Conservation (phyloP, 306 rosid species). For the Macrotyloma uniflorum region DNA sequence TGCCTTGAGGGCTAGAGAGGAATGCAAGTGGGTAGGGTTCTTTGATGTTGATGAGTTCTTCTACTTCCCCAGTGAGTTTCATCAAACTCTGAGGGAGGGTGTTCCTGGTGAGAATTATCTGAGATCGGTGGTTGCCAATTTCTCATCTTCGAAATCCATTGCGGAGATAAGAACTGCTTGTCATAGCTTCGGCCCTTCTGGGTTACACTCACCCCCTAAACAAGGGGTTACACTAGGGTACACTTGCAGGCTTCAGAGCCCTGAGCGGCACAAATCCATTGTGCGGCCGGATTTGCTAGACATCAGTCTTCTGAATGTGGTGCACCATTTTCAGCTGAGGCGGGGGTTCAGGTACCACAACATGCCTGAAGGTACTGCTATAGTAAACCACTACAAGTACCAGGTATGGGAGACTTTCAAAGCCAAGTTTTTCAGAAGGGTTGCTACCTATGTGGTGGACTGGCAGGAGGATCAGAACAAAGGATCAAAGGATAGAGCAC, state of each 20-base stretch:
- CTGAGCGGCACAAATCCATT: conserved; percentile 87
- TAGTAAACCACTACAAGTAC: conserved; percentile 90
- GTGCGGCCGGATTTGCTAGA: conserved; percentile 77
- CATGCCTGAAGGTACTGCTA: conserved; percentile 57
- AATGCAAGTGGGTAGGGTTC: conserved; percentile 94
- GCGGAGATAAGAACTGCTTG: conserved; percentile 88
- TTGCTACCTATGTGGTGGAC: conserved; percentile 93
- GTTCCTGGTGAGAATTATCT: conserved; percentile 68
- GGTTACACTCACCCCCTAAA: conserved; percentile 60
- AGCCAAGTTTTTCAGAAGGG: conserved; percentile 87
- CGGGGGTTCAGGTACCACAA: conserved; percentile 52
- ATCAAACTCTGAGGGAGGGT: conserved; percentile 22
- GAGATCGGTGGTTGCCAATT: conserved; percentile 54
- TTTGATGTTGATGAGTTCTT: conserved; percentile 96
- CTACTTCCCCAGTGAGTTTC: conserved; percentile 65
- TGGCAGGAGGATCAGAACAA: conserved; percentile 90
- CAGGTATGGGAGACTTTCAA: conserved; percentile 93
- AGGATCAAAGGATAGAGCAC: conserved; percentile 96
- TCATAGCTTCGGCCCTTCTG: conserved; percentile 94
- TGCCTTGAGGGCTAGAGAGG: conserved; percentile 77
- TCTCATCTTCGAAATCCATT: conserved; percentile 51
- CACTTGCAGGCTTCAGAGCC: conserved; percentile 79
- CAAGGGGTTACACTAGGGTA: conserved; percentile 80
- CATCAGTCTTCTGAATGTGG: conserved; percentile 73
- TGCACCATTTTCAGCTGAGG: conserved; percentile 82